phyloP scores from a whole-genome alignment of 2,329 filamentous ascomycete genomes.

The Trichophyton verrucosum region DNA sequence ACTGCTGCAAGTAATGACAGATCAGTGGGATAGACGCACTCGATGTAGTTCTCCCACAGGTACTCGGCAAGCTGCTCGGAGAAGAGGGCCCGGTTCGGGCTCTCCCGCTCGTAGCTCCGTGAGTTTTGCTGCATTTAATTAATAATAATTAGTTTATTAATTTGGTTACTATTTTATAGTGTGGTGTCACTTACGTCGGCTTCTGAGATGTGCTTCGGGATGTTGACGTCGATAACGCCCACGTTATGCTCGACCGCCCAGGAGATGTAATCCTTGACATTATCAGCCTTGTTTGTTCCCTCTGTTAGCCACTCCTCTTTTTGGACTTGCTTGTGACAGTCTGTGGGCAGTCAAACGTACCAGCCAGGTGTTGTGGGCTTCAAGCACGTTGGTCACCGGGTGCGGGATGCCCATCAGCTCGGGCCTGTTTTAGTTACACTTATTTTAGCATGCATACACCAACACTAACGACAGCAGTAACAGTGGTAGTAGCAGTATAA shows the following conservation, averaged over 20 bases:
- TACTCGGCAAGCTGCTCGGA: constrained; percentile 66
- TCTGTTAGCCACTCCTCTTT: constrained; percentile 10
- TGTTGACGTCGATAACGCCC: constrained; percentile 80
- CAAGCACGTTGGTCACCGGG: constrained; percentile 57
- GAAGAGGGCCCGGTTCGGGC: constrained; percentile 41
- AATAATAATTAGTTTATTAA: neutral
- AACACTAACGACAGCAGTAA: neutral
- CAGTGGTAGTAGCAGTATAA: constrained; percentile 12
- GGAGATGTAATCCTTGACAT: constrained; percentile 64
- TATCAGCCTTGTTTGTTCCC: constrained; percentile 53
- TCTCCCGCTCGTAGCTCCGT: constrained; percentile 33
- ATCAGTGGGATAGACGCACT: constrained; percentile 34
- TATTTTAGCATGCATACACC: neutral
- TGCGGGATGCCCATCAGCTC: constrained; percentile 57
- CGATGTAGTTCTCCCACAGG: constrained; percentile 94
- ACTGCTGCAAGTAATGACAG: no score
- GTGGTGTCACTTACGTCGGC: constrained; percentile 39
- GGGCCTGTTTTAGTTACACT: constrained; percentile 40
- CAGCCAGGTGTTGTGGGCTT: constrained; percentile 77
- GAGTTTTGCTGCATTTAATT: neutral
- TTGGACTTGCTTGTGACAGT: neutral
- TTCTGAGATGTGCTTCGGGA: constrained; percentile 63
- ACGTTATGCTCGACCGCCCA: constrained; percentile 70
- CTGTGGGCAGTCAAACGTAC: constrained; percentile 42
- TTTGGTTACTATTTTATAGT: no score